These are phyloP conservation scores for Teunomyces barrocoloradensis DNA, from an alignment of 805 yeast species.

Conservation along the genomic window DNA sequence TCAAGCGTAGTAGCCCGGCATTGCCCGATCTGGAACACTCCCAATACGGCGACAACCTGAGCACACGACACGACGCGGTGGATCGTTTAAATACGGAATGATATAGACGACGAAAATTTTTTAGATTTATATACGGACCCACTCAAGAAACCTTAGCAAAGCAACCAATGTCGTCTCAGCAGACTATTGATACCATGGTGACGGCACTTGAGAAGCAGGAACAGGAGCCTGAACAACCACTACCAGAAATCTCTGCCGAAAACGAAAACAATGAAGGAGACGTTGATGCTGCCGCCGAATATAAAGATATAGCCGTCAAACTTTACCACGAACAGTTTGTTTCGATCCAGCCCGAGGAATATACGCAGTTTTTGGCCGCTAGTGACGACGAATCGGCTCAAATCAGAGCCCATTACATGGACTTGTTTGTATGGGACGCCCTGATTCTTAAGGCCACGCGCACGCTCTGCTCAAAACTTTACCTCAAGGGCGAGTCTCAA, in stretches of 20 bases:
- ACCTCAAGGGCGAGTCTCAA: constrained; percentile 79
- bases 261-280: neutral
- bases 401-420: constrained; percentile 46
- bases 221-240: neutral
- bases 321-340: constrained; percentile 41
- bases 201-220: neutral
- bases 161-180: neutral
- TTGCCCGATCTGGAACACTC: neutral
- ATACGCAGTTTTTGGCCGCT: constrained; percentile 41
- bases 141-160: neutral
- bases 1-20: neutral
- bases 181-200: constrained; percentile 1
- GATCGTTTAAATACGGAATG: constrained; percentile 3
- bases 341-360: constrained; percentile 43
- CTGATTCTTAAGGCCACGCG: constrained; percentile 58
- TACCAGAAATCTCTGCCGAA: neutral
- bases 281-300: constrained; percentile 15
- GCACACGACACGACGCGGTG: neutral
- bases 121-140: constrained; percentile 1
- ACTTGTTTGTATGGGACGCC: constrained; percentile 44
- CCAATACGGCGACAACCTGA: too few relatives aligned
- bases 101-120: constrained; percentile 1
- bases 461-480: constrained; percentile 59
- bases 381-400: constrained; percentile 37
- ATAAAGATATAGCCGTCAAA: constrained; percentile 33